Evolutionary conservation across 345 rosid species (phyloP).

Genomic region (Eucalyptus sp.): DNA sequence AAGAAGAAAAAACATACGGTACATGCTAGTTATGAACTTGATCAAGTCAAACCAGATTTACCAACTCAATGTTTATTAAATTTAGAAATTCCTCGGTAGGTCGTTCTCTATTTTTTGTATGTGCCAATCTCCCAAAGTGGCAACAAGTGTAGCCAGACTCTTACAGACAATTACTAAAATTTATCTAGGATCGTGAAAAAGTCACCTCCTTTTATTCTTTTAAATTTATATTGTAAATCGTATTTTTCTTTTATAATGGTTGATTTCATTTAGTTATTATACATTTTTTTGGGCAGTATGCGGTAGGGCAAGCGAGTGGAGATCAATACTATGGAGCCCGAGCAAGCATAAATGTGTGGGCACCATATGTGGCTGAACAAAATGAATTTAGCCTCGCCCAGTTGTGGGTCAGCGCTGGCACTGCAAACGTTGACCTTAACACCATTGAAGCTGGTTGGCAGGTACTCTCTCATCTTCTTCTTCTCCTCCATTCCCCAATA

Average conservation of each 20-base stretch:
- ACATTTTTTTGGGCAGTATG: constrained; percentile 39
- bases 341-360: constrained; percentile 93
- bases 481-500: background rate
- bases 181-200: background rate
- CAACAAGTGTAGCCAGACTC: no score
- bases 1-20: no score
- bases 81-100: background rate
- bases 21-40: background rate
- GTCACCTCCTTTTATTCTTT: no score
- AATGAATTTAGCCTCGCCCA: constrained; percentile 93
- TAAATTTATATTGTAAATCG: background rate
- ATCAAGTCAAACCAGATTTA: background rate
- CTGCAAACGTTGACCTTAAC: constrained; percentile 72
- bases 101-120: background rate
- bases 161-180: background rate
- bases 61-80: background rate
- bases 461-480: constrained; percentile 12
- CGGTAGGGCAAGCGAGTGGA: constrained; percentile 19
- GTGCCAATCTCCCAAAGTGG: background rate
- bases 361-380: constrained; percentile 57
- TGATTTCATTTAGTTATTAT: background rate
- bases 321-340: constrained; percentile 89
- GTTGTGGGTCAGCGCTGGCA: constrained; percentile 88
- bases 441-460: constrained; percentile 99
- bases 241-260: background rate